Evolutionary conservation across 73 alveolate species (phyloP).

Genomic region (Urostyla sp.): DNA sequence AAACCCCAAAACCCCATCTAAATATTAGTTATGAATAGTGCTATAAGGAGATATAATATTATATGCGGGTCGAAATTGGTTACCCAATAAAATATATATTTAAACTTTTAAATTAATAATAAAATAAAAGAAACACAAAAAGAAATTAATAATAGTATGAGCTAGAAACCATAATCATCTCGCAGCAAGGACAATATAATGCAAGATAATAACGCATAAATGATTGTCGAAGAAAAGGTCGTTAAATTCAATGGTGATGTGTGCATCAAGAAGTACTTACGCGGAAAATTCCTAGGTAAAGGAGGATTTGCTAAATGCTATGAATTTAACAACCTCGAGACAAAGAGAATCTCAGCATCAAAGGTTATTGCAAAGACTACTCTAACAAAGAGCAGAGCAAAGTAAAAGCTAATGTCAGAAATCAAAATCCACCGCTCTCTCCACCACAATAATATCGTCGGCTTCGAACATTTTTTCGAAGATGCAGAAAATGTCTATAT

Average conservation of each 20-base stretch:
- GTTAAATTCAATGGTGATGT: constrained; percentile 76
- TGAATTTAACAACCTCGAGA: constrained; percentile 74
- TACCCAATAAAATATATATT: neutral
- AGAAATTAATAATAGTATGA: neutral
- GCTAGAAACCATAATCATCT: constrained; percentile 18
- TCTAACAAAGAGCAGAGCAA: constrained; percentile 78
- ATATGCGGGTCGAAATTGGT: neutral
- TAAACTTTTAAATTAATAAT: no score
- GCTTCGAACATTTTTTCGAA: constrained; percentile 95
- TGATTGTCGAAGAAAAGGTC: constrained; percentile 85
- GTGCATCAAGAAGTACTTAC: constrained; percentile 72
- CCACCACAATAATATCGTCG: constrained; percentile 91
- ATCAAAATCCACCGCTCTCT: constrained; percentile 95
- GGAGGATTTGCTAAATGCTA: constrained; percentile 89
- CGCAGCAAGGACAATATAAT: constrained; percentile 18
- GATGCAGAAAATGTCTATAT: constrained; percentile 93
- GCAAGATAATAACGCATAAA: constrained; percentile 47
- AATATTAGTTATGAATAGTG: no score
- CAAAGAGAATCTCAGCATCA: constrained; percentile 82
- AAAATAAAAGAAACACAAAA: no score
- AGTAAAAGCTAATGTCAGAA: constrained; percentile 93
- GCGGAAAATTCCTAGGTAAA: constrained; percentile 85
- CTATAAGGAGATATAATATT: no score
- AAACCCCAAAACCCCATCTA: no score
- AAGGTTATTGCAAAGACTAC: constrained; percentile 87